phyloP scores from a whole-genome alignment of 495 filamentous ascomycete species.

The Aspergillus egyptiacus region DNA sequence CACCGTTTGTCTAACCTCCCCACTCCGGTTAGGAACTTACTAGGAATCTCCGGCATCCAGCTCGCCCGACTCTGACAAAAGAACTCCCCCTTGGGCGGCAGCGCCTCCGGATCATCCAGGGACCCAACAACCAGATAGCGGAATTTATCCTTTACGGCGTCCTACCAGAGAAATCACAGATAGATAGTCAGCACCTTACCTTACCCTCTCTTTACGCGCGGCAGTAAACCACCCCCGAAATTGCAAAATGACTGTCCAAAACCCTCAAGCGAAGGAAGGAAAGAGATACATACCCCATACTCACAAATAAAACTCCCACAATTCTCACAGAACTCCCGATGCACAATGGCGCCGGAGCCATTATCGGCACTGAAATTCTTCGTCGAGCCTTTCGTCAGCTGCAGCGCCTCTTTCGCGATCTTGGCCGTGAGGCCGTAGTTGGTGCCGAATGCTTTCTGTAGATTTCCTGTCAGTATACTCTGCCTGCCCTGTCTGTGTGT shows the following conservation, averaged over 20 bases:
- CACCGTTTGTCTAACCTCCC: neutral
- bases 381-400: slow-evolving; percentile 34
- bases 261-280: neutral
- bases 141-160: slow-evolving; percentile 50
- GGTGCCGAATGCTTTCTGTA: slow-evolving; percentile 54
- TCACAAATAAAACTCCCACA: slow-evolving; percentile 61
- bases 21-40: slow-evolving; percentile 29
- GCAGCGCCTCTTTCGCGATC: slow-evolving; percentile 44
- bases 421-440: slow-evolving; percentile 62
- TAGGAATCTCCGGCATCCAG: slow-evolving; percentile 60
- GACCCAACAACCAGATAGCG: slow-evolving; percentile 60
- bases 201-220: no score
- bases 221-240: no score
- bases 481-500: neutral
- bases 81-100: slow-evolving; percentile 66
- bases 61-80: slow-evolving; percentile 51
- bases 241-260: neutral
- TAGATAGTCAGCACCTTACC: no score
- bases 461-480: no score
- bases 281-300: slow-evolving; percentile 46
- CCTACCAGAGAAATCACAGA: no score
- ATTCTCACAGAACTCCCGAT: slow-evolving; percentile 58
- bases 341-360: slow-evolving; percentile 46
- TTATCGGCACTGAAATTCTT: slow-evolving; percentile 53
- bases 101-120: slow-evolving; percentile 53